phyloP scores from a whole-genome alignment of 139 green algal species.

The Chlorella sp. region DNA sequence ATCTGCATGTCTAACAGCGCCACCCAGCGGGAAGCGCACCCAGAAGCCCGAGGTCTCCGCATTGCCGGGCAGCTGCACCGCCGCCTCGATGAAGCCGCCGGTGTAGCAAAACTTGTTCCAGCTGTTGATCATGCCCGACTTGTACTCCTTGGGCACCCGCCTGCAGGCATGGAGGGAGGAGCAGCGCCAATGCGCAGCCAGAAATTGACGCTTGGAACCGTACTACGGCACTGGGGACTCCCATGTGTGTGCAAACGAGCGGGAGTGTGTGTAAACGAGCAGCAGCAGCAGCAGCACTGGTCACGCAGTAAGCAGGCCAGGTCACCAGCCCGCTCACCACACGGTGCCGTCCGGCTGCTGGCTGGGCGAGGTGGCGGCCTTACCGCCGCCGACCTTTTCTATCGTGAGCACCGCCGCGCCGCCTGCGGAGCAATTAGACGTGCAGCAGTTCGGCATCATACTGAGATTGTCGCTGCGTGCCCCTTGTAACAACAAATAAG shows the following conservation, averaged over 20 bases:
- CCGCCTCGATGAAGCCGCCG: slow-evolving; percentile 57
- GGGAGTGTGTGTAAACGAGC: too few relatives aligned
- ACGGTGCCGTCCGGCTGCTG: slow-evolving; percentile 33
- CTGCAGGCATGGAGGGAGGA: too few relatives aligned
- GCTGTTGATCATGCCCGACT: slow-evolving; percentile 50
- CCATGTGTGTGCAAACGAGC: too few relatives aligned
- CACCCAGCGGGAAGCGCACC: too few relatives aligned
- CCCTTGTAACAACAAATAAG: neutral
- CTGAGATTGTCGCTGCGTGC: too few relatives aligned
- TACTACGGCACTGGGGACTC: too few relatives aligned
- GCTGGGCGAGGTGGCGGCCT: neutral
- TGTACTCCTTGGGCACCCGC: slow-evolving; percentile 29
- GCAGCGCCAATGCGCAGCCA: too few relatives aligned
- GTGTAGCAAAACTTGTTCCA: slow-evolving; percentile 75
- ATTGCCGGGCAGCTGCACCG: slow-evolving; percentile 55
- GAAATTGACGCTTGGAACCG: too few relatives aligned
- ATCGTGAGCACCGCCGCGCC: slow-evolving; percentile 39
- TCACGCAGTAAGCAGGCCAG: too few relatives aligned
- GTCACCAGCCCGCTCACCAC: neutral
- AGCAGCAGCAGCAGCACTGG: too few relatives aligned
- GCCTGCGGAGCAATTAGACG: slow-evolving; percentile 20
- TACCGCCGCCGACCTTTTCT: neutral
- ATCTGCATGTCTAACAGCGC: too few relatives aligned
- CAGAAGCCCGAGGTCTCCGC: slow-evolving; percentile 48
- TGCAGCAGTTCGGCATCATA: too few relatives aligned